These are phyloP conservation scores for Sporisorium scitamineum DNA, from an alignment of 1,284 basidiomycete species.

Conservation along the genomic window DNA sequence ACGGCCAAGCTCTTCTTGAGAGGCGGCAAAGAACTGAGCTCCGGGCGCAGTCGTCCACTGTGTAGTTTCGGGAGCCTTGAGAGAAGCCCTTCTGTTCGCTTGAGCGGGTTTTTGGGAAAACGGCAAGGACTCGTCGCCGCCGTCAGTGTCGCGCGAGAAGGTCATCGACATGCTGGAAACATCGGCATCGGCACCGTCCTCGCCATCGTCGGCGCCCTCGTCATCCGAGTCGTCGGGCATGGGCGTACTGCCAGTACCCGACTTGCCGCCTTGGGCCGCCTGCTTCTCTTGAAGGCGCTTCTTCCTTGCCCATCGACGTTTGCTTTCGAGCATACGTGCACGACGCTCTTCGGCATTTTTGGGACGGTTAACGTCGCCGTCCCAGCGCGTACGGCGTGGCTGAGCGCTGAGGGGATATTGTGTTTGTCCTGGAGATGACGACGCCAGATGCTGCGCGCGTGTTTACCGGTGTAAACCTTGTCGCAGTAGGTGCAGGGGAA, in stretches of 20 bases:
- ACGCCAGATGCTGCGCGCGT: conserved; percentile 74
- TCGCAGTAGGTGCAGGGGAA: conserved; percentile 71
- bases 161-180: conserved; percentile 41
- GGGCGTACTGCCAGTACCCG: conserved; percentile 34
- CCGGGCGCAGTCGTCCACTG: conserved; percentile 15
- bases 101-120: conserved; percentile 11
- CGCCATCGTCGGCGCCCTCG: conserved; percentile 23
- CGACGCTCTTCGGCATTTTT: conserved; percentile 72
- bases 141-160: conserved; percentile 17
- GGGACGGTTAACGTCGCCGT: conserved; percentile 72
- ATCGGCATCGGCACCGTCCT: conserved; percentile 47
- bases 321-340: conserved; percentile 72
- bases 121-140: conserved; percentile 25
- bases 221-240: conserved; percentile 34
- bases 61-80: conserved; percentile 12
- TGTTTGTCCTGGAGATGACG: conserved; percentile 74
- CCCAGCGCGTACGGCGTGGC: conserved; percentile 73
- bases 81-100: conserved; percentile 15
- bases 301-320: conserved; percentile 73
- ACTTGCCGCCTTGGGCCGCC: conserved; percentile 36
- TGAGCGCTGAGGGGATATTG: conserved; percentile 73
- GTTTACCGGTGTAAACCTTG: conserved; percentile 73
- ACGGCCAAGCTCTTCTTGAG: conserved; percentile 18
- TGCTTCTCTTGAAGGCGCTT: conserved; percentile 69
- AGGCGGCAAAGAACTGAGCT: conserved; percentile 21